Base-by-base conservation (phyloP, 2,329 filamentous ascomycete genomes). In the Aspergillus thermomutatus region DNA sequence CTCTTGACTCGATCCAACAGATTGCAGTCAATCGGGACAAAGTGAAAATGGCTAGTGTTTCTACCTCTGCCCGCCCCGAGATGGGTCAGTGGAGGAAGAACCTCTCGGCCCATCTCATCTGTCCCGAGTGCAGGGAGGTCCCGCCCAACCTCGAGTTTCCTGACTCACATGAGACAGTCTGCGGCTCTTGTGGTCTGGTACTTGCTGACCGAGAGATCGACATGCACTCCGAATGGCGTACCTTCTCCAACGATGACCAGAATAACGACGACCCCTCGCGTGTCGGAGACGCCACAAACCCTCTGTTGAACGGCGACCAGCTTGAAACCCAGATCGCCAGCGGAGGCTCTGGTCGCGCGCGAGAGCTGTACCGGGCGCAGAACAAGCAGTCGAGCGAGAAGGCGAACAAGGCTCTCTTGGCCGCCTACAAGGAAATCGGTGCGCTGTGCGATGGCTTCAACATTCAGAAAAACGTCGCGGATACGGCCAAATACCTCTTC, bases 221-320 rank as follows among this genome's bases (percentile, higher is more conserved):
- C 72, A 95, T 91, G 59, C 89, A 95, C 60, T 96, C 92, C 49
- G 94, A 99, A 79, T 99, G 94, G 94, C 91, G 94, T 72, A 99
- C 94, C 0, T 99, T 99, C 78, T 92, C 92, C 71, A 97, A 97
- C 72, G 94, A 99, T 70, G 95, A 99, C 72, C 91, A 96, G 74
- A 91, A 91, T 69, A 92, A 90, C 69, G 95, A 97, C 67, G 94
- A 99, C 65, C 94, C 95, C 4, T 97, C 92, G 57, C 94, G 94
- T 91, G 93, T 99, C 63, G 94, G 94, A 79, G 94, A 97, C 66
- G 90, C 89, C 5, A 88, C 89, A 59, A 97, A 97, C 70, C 88
- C 91, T 53, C 86, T 99, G 46, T 83, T 96, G 56, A 92, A 96
- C 69, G 92, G 92, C 55, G 89, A 91, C 62, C 92, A 96, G 77